Conservation (phyloP, 305 asterid species). For the Fraxinus greggii region DNA sequence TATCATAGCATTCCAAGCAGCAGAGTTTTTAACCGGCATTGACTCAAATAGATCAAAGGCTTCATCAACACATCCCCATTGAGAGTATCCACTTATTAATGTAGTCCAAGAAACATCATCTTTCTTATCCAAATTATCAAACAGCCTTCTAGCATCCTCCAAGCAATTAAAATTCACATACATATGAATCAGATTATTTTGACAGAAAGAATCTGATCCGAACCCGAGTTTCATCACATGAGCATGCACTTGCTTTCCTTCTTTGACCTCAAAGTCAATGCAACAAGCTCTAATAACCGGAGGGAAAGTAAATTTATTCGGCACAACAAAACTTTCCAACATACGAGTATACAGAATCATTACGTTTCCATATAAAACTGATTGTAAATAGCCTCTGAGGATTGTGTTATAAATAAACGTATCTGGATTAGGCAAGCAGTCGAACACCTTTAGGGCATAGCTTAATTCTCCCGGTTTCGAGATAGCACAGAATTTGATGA, state of each 20-base stretch:
- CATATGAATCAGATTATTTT: constrained; percentile 76
- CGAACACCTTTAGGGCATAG: constrained; percentile 65
- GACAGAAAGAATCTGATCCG: constrained; percentile 56
- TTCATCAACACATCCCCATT: constrained; percentile 48
- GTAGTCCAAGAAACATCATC: constrained; percentile 87
- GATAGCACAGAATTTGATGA: constrained; percentile 56
- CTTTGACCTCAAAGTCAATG: constrained; percentile 31
- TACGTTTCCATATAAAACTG: constrained; percentile 31
- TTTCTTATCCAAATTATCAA: constrained; percentile 44
- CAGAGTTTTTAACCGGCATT: constrained; percentile 46
- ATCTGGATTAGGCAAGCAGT: constrained; percentile 64
- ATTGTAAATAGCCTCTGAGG: constrained; percentile 54
- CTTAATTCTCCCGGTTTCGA: constrained; percentile 48
- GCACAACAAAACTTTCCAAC: constrained; percentile 48
- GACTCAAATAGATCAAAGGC: constrained; percentile 54
- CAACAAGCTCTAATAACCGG: constrained; percentile 71
- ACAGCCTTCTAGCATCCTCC: constrained; percentile 64
- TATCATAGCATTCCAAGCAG: constrained; percentile 79
- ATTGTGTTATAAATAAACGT: constrained; percentile 69
- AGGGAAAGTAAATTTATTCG: constrained; percentile 72
- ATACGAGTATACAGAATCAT: constrained; percentile 41
- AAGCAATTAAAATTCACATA: constrained; percentile 50
- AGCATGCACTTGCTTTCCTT: constrained; percentile 66
- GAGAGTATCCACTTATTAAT: constrained; percentile 69
- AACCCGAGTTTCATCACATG: constrained; percentile 68